These are phyloP conservation scores for Boletus speciosus DNA, from an alignment of 768 basidiomycete genomes.

Conservation along the genomic window DNA sequence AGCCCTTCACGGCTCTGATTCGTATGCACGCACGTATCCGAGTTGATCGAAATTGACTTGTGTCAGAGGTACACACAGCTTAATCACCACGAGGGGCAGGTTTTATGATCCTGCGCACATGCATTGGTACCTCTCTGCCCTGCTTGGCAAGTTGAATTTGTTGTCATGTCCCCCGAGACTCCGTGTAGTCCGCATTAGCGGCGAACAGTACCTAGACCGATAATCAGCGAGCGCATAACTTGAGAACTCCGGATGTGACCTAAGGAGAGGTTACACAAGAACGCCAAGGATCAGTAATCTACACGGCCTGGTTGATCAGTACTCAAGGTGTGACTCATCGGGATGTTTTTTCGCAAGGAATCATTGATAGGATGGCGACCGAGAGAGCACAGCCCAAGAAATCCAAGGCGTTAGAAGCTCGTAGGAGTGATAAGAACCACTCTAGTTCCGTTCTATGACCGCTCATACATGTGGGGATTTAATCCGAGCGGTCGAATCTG, in stretches of 20 bases:
- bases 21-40: not conserved
- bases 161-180: not conserved
- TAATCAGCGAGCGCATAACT: not conserved
- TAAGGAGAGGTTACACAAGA: not conserved
- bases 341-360: slow-evolving; percentile 13
- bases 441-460: no score
- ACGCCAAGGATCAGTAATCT: not conserved
- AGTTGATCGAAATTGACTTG: not conserved
- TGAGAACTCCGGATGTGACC: not conserved
- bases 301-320: not conserved
- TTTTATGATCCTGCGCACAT: not conserved
- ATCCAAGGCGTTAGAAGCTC: not conserved
- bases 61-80: not conserved
- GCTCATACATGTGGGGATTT: no score
- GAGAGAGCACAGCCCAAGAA: not conserved
- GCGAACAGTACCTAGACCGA: not conserved
- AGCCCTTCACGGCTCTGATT: not conserved
- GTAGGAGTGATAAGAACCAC: not conserved
- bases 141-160: not conserved
- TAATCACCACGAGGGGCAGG: not conserved
- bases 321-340: slow-evolving; percentile 5
- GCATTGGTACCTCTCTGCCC: not conserved
- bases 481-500: no score
- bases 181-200: not conserved
- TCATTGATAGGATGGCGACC: not conserved